Base-by-base conservation (phyloP, 768 basidiomycete species). In the Stropharia rugosoannulata region DNA sequence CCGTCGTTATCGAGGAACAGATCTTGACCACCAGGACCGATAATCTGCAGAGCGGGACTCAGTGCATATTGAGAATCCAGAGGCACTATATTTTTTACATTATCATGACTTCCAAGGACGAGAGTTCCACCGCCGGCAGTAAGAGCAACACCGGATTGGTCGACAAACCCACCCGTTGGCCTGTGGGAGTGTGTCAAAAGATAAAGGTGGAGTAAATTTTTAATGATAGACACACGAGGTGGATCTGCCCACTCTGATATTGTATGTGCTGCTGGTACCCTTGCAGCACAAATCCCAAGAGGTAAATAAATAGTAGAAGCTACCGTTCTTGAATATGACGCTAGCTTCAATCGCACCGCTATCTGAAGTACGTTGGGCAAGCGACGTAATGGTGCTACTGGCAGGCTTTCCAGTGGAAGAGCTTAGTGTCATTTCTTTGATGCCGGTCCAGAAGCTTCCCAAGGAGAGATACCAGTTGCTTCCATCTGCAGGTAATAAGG, bases 371-470 rank as follows among this genome's bases (percentile, higher is more conserved):
- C 80, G 78, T 52, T 73, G 65, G 35, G 82, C 77, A 40, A 83
- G 69, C 5, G 76, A 66, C 7, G 73, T 79, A 45, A 81, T 65
- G 13, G 73, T 56, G 46, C 59, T 61, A 65, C 70, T 74, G 19
- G 72, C 57, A 13, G 69, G 71, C 56, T 78, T 75, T 32, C 79
- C 79, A 3, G 75, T 78, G 19, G 75, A 75, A 13, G 76, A 65
- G 51, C 66, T 62, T 12, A 81, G 57, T 3, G 71, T 75, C 57
- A 70, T 62, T 52, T 71, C 62, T 57, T 82, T 80, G 60, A 83
- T 83, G 9, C 82, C 82, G 6, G 73, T 77, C 81, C 81, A 83
- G 70, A 76, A 83, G 55, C 79, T 80, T 18, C 83, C 83, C 5
- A 83, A 67, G 15, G 78, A 75, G 11, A 84, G 72, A 49, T 69